These are phyloP conservation scores for Lachancea kluyveri DNA, from an alignment of 805 yeast species.

Conservation along the genomic window DNA sequence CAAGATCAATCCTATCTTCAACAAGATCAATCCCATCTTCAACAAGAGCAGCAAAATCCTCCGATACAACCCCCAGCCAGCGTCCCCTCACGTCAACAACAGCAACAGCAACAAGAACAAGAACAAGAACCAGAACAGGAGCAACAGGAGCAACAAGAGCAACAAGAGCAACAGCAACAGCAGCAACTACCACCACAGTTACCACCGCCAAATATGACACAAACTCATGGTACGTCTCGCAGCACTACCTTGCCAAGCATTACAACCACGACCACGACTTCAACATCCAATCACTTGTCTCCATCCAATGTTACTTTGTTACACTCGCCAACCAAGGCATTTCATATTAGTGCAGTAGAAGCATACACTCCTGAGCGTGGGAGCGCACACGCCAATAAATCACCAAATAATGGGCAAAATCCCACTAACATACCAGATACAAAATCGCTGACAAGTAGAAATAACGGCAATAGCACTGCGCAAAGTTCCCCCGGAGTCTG, in stretches of 20 bases:
- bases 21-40: slow-evolving; percentile 4
- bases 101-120: slow-evolving; percentile 8
- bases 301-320: slow-evolving; percentile 22
- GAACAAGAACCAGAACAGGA: slow-evolving; percentile 10
- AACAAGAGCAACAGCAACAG: slow-evolving; percentile 15
- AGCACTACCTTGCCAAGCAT: slow-evolving; percentile 3
- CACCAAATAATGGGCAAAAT: slow-evolving; percentile 16
- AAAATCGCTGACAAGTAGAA: slow-evolving; percentile 9
- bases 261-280: slow-evolving; percentile 4
- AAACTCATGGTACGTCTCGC: too few relatives aligned
- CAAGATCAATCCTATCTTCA: slow-evolving; percentile 1
- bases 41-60: slow-evolving; percentile 3
- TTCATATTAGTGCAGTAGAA: slow-evolving; percentile 46
- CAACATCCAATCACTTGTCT: slow-evolving; percentile 14
- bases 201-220: slow-evolving; percentile 4
- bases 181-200: slow-evolving; percentile 15
- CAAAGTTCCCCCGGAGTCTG: slow-evolving; percentile 80
- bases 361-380: slow-evolving; percentile 64
- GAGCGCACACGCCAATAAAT: slow-evolving; percentile 19
- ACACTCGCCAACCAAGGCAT: slow-evolving; percentile 37
- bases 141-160: slow-evolving; percentile 10
- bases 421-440: slow-evolving; percentile 2
- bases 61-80: background rate
- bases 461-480: slow-evolving; percentile 16
- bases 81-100: slow-evolving; percentile 13